A percentile compares a stretch with the other conserved stretches of the same genome.
Evolutionary conservation across 352 stramenopile species (phyloP).

Genomic region (Phytopythium oedochilum): DNA sequence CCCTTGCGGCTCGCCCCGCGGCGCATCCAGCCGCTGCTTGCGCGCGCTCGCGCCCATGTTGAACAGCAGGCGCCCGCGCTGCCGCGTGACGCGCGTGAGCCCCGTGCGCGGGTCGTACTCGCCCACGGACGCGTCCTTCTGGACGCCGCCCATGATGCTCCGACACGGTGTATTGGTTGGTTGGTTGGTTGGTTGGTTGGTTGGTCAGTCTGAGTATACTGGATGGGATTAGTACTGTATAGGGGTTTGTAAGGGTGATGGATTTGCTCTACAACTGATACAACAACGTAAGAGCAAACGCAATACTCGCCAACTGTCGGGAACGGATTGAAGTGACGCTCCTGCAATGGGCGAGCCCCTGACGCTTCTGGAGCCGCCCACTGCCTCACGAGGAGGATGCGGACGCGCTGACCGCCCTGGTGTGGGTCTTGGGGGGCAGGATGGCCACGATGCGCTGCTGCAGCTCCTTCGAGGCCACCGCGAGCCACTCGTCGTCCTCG

Average conservation of each 20-base stretch:
- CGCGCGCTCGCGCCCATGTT: constrained; percentile 56
- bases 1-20: no score
- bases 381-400: no score
- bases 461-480: constrained; percentile 40
- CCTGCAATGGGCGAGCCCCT: no score
- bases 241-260: not conserved
- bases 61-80: constrained; percentile 69
- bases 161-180: not conserved
- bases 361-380: no score
- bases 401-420: no score
- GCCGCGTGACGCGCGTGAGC: constrained; percentile 62
- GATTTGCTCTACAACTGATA: not conserved
- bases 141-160: not conserved
- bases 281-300: not conserved
- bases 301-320: no score
- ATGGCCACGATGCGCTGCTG: constrained; percentile 38
- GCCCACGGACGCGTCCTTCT: constrained; percentile 54
- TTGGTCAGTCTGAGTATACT: no score
- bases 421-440: constrained; percentile 13
- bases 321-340: not conserved
- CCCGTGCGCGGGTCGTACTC: constrained; percentile 50
- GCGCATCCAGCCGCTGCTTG: constrained; percentile 24
- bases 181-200: no score
- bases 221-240: no score
- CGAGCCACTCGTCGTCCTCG: constrained; percentile 71